These are phyloP conservation scores for Solanum etuberosum DNA, from an alignment of 257 asterid genomes.

Conservation along the genomic window DNA sequence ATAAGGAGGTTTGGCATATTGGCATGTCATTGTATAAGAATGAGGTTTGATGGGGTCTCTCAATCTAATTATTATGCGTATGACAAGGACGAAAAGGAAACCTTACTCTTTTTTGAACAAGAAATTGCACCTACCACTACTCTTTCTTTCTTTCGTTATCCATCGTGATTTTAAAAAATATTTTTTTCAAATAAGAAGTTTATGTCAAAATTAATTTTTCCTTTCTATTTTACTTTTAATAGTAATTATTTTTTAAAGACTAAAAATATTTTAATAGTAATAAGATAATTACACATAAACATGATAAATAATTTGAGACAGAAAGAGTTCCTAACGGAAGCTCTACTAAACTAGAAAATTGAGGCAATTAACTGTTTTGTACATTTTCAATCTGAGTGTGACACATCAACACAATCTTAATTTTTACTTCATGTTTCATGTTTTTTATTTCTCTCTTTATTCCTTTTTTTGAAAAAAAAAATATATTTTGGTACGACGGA, in stretches of 20 bases:
- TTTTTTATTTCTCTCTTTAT: background rate
- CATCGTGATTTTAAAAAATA: background rate
- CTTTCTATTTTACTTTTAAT: rapidly evolving
- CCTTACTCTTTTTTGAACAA: background rate
- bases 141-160: background rate
- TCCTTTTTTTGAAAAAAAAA: background rate
- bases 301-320: too few relatives aligned
- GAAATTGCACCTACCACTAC: background rate
- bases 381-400: background rate
- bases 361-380: background rate
- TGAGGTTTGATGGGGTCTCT: background rate
- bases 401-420: background rate
- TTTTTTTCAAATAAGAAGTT: background rate
- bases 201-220: background rate
- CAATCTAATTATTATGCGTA: background rate
- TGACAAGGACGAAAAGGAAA: background rate
- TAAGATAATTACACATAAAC: too few relatives aligned
- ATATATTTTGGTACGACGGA: background rate
- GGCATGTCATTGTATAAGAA: background rate
- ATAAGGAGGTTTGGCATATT: background rate
- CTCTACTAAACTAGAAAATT: background rate
- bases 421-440: background rate
- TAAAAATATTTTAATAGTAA: too few relatives aligned
- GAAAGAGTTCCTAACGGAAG: background rate
- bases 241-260: background rate